These are phyloP conservation scores for Zygosaccharomyces siamensis DNA, from an alignment of 805 yeast species.

Conservation along the genomic window DNA sequence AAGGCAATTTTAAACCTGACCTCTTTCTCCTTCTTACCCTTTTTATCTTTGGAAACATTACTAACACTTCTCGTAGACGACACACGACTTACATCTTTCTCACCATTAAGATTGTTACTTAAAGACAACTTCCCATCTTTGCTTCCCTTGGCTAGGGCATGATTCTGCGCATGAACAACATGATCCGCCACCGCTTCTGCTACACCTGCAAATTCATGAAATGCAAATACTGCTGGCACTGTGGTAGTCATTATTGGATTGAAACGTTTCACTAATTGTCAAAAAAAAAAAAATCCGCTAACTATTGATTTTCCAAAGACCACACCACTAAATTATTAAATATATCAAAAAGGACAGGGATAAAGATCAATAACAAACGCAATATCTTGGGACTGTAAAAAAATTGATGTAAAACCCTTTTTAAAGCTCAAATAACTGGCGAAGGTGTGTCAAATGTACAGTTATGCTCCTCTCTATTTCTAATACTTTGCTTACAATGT, in stretches of 20 bases:
- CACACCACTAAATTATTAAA: neutral
- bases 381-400: neutral
- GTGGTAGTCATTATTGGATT: conserved; percentile 73
- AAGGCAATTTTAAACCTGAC: conserved; percentile 84
- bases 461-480: neutral
- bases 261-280: neutral
- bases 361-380: neutral
- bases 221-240: conserved; percentile 89
- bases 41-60: conserved; percentile 23
- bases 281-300: neutral
- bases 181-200: conserved; percentile 98
- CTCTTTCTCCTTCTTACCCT: conserved; percentile 51
- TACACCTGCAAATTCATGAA: conserved; percentile 82
- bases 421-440: neutral
- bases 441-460: neutral
- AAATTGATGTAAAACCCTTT: neutral
- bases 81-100: conserved; percentile 17
- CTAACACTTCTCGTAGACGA: conserved; percentile 20
- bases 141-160: conserved; percentile 30
- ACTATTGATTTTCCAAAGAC: neutral
- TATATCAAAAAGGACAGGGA: neutral
- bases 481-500: neutral
- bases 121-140: conserved; percentile 23
- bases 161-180: conserved; percentile 81
- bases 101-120: conserved; percentile 15